These are phyloP conservation scores for Vaccinium myrtillus DNA, from an alignment of 148 eudicot species.

Conservation along the genomic window DNA sequence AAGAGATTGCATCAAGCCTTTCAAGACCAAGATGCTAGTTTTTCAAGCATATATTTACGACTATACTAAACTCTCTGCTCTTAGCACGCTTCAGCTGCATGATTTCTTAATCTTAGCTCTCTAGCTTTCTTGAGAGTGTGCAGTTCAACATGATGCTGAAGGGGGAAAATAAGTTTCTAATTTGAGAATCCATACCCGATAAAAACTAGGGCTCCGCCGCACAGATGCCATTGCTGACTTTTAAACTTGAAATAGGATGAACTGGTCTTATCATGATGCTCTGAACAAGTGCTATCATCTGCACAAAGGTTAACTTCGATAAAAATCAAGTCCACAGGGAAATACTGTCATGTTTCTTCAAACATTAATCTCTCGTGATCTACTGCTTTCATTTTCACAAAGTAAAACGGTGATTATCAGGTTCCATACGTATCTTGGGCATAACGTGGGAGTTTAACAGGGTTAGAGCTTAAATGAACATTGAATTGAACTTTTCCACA, in stretches of 20 bases:
- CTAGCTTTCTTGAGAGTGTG: neutral
- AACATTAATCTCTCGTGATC: neutral
- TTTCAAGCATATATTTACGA: neutral
- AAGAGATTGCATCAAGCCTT: neutral
- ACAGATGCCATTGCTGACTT: conserved; percentile 8
- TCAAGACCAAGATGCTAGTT: neutral
- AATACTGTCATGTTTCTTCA: neutral
- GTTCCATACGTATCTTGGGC: neutral
- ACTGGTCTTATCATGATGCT: conserved; percentile 38
- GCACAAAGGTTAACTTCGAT: conserved; percentile 10
- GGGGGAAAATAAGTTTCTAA: neutral
- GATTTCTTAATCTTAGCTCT: neutral
- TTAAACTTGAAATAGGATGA: conserved; percentile 19
- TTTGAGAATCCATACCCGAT: neutral
- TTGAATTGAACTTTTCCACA: neutral
- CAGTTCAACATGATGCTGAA: neutral
- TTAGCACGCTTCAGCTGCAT: neutral
- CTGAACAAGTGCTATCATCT: conserved; percentile 46
- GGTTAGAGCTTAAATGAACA: neutral
- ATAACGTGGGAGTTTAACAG: neutral
- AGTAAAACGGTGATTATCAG: neutral
- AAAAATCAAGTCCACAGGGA: neutral
- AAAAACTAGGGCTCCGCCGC: conserved; percentile 23
- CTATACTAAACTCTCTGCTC: neutral
- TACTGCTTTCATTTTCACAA: neutral